Evolutionary conservation across 2,329 filamentous ascomycete species (phyloP).

Genomic region (Monosporascus sp.): DNA sequence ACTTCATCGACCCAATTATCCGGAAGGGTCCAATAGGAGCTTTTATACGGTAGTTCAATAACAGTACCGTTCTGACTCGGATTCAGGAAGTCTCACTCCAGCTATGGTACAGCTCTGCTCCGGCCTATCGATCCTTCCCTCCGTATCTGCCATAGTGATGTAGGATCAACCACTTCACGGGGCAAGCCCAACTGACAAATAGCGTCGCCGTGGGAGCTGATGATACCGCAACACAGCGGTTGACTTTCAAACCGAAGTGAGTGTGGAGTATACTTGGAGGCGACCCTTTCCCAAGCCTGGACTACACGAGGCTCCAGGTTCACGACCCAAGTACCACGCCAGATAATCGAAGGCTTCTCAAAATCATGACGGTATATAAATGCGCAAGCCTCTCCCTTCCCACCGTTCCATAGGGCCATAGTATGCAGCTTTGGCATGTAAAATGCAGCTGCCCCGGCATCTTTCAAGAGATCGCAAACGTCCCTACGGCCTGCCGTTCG

Average conservation of each 20-base stretch:
- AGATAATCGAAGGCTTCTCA: constrained; percentile 22
- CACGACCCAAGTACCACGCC: constrained; percentile 30
- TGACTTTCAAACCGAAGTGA: constrained; percentile 20
- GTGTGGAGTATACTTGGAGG: constrained; percentile 10
- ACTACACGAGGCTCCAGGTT: constrained; percentile 20
- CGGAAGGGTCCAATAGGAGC: too few species aligned
- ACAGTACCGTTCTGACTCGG: too few species aligned
- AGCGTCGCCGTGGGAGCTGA: constrained; percentile 27
- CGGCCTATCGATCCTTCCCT: constrained; percentile 1
- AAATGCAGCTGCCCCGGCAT: constrained; percentile 15
- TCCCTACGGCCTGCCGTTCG: constrained; percentile 3
- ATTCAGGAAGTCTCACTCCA: too few species aligned
- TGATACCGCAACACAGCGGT: constrained; percentile 9
- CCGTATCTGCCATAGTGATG: constrained; percentile 29
- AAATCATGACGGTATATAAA: constrained; percentile 25
- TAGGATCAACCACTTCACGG: constrained; percentile 26
- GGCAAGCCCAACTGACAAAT: constrained; percentile 26
- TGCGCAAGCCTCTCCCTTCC: constrained; percentile 24
- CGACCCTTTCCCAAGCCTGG: constrained; percentile 18
- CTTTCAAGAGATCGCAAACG: constrained; percentile 19
- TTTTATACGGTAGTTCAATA: too few species aligned
- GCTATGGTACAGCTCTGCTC: too few species aligned
- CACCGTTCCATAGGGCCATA: constrained; percentile 31
- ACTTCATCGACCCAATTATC: too few species aligned
- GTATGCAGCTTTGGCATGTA: constrained; percentile 27